A percentile compares a stretch with the other conserved stretches of the same genome.
Conservation (phyloP, 1,284 basidiomycete genomes). For the Trichosporon inkin region DNA sequence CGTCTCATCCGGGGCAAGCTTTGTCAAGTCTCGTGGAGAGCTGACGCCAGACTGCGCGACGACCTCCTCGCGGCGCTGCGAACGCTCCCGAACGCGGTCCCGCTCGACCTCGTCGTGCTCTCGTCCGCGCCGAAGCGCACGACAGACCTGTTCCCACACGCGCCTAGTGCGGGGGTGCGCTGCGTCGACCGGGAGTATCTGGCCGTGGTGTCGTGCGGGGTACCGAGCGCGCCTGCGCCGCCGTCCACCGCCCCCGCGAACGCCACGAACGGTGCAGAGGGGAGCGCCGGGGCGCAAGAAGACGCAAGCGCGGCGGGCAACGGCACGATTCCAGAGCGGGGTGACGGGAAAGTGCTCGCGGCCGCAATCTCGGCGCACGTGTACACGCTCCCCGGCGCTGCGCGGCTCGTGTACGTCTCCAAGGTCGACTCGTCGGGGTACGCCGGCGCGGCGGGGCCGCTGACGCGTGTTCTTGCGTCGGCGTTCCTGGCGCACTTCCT, state of each 20-base stretch:
- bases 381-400: slow-evolving; percentile 57
- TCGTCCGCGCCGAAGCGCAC: slow-evolving; percentile 65
- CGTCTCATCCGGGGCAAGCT: not conserved
- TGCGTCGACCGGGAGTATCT: slow-evolving; percentile 55
- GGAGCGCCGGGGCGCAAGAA: slow-evolving; percentile 20
- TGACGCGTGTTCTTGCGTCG: slow-evolving; percentile 63
- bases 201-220: slow-evolving; percentile 65
- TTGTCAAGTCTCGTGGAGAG: not conserved
- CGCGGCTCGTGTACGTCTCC: slow-evolving; percentile 79
- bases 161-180: slow-evolving; percentile 52
- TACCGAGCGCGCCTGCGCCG: no score
- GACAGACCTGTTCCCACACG: slow-evolving; percentile 67
- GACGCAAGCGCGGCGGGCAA: not conserved
- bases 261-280: not conserved
- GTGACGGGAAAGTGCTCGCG: slow-evolving; percentile 52
- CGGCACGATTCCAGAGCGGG: not conserved
- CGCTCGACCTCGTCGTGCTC: slow-evolving; percentile 69
- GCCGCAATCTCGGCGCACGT: slow-evolving; percentile 76
- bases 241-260: no score
- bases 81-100: slow-evolving; percentile 53
- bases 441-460: slow-evolving; percentile 55
- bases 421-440: slow-evolving; percentile 94
- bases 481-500: slow-evolving; percentile 68
- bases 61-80: slow-evolving; percentile 60
- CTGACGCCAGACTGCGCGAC: slow-evolving; percentile 57